phyloP scores from a whole-genome alignment of 2,329 filamentous ascomycete genomes.

The Talaromyces rugulosus region DNA sequence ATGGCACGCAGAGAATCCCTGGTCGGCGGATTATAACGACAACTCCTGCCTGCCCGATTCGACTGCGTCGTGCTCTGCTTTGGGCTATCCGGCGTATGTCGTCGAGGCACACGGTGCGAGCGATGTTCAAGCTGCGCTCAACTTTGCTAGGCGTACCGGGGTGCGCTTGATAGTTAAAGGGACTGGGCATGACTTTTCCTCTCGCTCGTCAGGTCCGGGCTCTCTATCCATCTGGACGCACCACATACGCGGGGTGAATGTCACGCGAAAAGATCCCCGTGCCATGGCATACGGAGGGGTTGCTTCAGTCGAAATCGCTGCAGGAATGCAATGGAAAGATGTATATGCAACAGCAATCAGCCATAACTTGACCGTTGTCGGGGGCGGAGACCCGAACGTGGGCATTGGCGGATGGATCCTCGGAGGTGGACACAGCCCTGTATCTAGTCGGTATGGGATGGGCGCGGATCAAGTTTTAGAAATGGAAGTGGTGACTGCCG shows the following conservation, averaged over 20 bases:
- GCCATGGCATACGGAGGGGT: not conserved
- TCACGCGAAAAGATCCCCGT: constrained; percentile 25
- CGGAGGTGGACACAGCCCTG: constrained; percentile 55
- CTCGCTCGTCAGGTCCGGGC: constrained; percentile 45
- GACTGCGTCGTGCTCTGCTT: not conserved
- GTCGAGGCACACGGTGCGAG: constrained; percentile 25
- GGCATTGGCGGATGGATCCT: constrained; percentile 59
- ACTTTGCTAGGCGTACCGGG: constrained; percentile 9
- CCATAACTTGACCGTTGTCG: constrained; percentile 50
- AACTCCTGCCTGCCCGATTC: not conserved
- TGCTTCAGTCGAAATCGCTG: not conserved
- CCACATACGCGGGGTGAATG: constrained; percentile 41
- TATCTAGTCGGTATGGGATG: constrained; percentile 34
- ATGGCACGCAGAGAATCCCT: not conserved
- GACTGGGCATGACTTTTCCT: constrained; percentile 18
- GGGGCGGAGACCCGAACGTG: constrained; percentile 49
- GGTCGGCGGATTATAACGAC: not conserved
- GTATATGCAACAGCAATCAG: constrained; percentile 30
- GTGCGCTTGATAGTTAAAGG: constrained; percentile 11
- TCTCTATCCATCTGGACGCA: constrained; percentile 50
- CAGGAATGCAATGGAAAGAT: constrained; percentile 5
- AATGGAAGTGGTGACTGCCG: constrained; percentile 53
- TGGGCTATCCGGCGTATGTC: constrained; percentile 28
- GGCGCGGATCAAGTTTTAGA: constrained; percentile 57
- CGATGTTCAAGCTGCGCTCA: constrained; percentile 10